phyloP scores from a whole-genome alignment of 2,329 filamentous ascomycete species.

The Furcasterigmium sp. region DNA sequence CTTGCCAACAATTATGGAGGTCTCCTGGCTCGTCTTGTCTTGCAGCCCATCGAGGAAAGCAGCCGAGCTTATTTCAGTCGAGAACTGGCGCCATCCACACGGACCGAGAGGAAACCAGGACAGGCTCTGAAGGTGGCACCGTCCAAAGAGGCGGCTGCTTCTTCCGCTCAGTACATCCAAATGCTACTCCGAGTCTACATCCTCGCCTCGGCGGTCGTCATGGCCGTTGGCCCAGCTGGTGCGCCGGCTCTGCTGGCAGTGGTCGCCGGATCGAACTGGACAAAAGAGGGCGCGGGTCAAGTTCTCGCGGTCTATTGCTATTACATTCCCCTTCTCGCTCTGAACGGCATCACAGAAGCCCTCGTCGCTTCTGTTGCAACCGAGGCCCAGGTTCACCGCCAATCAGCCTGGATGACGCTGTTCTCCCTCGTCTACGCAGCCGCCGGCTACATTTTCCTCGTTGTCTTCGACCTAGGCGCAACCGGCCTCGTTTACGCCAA shows the following conservation, averaged over 20 bases:
- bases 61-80: conserved; percentile 86
- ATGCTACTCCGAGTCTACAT: conserved; percentile 68
- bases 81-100: conserved; percentile 44
- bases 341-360: conserved; percentile 88
- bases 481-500: conserved; percentile 82
- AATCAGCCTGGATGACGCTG: conserved; percentile 77
- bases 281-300: conserved; percentile 62
- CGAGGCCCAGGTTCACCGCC: conserved; percentile 65
- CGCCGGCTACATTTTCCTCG: conserved; percentile 70
- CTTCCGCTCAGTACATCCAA: conserved; percentile 47
- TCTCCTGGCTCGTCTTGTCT: conserved; percentile 78
- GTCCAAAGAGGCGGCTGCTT: conserved; percentile 23
- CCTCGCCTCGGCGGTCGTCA: conserved; percentile 64
- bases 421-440: conserved; percentile 74
- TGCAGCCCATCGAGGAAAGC: conserved; percentile 94
- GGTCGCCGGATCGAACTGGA: conserved; percentile 75
- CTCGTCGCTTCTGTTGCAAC: conserved; percentile 87
- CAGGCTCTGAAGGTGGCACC: conserved; percentile 6
- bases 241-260: conserved; percentile 69
- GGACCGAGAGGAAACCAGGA: conserved; percentile 11
- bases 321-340: conserved; percentile 86
- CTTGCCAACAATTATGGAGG: conserved; percentile 94
- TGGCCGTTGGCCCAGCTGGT: conserved; percentile 68
- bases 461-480: conserved; percentile 65
- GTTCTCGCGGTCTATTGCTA: conserved; percentile 81